phyloP scores from a whole-genome alignment of 2,329 filamentous ascomycete species.

The Fusarium staphyleae region DNA sequence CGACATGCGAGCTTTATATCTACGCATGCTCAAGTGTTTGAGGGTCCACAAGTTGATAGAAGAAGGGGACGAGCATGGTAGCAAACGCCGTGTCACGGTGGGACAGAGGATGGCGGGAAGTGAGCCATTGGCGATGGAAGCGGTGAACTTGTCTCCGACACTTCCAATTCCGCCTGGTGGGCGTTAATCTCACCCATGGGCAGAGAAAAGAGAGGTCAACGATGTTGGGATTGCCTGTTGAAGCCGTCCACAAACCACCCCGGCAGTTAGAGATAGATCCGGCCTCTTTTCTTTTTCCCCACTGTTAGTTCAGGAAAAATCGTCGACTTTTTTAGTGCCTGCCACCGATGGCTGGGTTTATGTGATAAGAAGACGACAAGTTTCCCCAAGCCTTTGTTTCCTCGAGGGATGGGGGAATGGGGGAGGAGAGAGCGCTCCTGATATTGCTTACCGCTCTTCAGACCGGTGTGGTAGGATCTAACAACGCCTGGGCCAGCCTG shows the following conservation, averaged over 20 bases:
- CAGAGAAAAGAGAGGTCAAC: neutral
- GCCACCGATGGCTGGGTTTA: too few species aligned
- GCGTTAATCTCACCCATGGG: slow-evolving; percentile 24
- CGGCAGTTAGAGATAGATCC: too few species aligned
- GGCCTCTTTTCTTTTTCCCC: too few species aligned
- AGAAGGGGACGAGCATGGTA: neutral
- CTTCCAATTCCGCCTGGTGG: slow-evolving; percentile 3
- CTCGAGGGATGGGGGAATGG: slow-evolving; percentile 2
- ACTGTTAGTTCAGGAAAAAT: too few species aligned
- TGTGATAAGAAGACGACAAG: neutral
- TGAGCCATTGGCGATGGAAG: neutral
- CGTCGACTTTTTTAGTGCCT: too few species aligned
- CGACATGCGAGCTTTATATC: too few species aligned
- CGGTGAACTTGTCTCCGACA: neutral
- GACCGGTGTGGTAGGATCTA: neutral
- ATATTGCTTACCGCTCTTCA: neutral
- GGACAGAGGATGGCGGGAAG: neutral
- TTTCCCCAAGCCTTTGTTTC: neutral
- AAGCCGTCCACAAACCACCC: too few species aligned
- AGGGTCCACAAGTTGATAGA: neutral
- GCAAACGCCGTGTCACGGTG: neutral
- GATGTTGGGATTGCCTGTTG: neutral
- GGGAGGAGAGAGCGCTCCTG: too few species aligned
- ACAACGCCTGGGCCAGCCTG: neutral
- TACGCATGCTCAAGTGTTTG: too few species aligned